Evolutionary conservation across 2,329 filamentous ascomycete species (phyloP), one percentile per base, ranked within the genome.

Genomic region (Ilyonectria destructans): DNA sequence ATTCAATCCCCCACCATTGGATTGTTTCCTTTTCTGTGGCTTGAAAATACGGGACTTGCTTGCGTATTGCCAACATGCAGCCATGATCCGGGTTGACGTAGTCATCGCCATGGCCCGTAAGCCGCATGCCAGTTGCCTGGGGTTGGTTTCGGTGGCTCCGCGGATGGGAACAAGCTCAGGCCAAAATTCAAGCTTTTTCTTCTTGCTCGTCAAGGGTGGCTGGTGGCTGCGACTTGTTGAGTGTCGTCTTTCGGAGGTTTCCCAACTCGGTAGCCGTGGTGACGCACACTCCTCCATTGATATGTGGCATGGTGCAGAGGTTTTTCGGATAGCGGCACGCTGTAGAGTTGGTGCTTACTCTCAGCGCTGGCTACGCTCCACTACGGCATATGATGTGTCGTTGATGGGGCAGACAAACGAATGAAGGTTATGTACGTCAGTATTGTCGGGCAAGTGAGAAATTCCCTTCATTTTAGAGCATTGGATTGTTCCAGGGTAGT

Each of bases 21-120:
- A 13, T 12, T 10, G 33, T 35, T 15, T 8, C 35, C n/a, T 35
- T 4, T 19, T 15, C 33, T n/a, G 23, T 58, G 45, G 45, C 60
- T 63, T 51, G 10, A 55, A 19, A 26, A 37, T 12, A 13, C 19
- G 15, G 31, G 17, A n/a, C 2, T 19, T 12, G 37, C 55, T 43
- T 58, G 58, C 63, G 58, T 65, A 59, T 37, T 12, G 12, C 33
- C 43, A 33, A 3, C n/a, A n/a, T 19, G 17, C 35, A 26, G 48
- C 52, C n/a, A 58, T 64, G 62, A 17, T 58, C 35, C 45, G 46
- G 31, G 26, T 65, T 59, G 54, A 67, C 63, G 58, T 48, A 37
- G 48, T 23, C 58, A 29, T 57, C 19, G 43, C 31, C 60, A 19
- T 26, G 7, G 40, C 29, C 57, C 8, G 33, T 33, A 26, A 37